Evolutionary conservation across 768 basidiomycete species (phyloP).

Genomic region (Macrolepiota albuminosa): DNA sequence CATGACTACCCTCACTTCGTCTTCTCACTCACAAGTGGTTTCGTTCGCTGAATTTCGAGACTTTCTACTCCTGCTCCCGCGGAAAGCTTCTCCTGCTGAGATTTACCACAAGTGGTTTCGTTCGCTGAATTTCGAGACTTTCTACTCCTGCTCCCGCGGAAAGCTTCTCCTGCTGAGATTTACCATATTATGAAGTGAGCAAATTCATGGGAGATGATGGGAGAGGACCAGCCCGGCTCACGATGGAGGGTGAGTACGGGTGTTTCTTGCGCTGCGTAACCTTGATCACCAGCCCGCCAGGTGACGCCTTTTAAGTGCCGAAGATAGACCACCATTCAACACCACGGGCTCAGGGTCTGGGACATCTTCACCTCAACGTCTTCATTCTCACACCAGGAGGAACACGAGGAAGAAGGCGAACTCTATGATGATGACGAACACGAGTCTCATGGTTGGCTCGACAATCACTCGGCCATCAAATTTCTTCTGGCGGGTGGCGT

Average conservation of each 20-base stretch:
- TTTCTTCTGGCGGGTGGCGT: conserved; percentile 93
- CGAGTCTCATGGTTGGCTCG: conserved; percentile 57
- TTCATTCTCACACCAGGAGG: conserved; percentile 26
- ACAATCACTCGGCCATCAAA: conserved; percentile 70
- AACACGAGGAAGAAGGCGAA: conserved; percentile 39
- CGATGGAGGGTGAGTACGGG: conserved; percentile 75
- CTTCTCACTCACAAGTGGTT: conserved; percentile 62
- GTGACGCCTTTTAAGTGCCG: conserved; percentile 77
- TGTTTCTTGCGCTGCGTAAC: background rate
- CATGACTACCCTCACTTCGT: conserved; percentile 71
- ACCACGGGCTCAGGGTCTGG: conserved; percentile 10
- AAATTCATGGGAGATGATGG: conserved; percentile 71
- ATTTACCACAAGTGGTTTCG: conserved; percentile 73
- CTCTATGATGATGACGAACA: conserved; percentile 55
- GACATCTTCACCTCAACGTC: background rate
- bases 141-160: conserved; percentile 79
- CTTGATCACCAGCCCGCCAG: conserved; percentile 30
- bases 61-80: conserved; percentile 82
- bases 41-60: conserved; percentile 86
- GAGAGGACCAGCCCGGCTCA: conserved; percentile 72
- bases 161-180: conserved; percentile 78
- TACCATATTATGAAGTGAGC: conserved; percentile 74
- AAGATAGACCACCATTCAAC: conserved; percentile 52
- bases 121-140: conserved; percentile 91
- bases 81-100: conserved; percentile 74